These are phyloP conservation scores for Rhododendron simsii DNA, from an alignment of 148 eudicot genomes.

Conservation along the genomic window DNA sequence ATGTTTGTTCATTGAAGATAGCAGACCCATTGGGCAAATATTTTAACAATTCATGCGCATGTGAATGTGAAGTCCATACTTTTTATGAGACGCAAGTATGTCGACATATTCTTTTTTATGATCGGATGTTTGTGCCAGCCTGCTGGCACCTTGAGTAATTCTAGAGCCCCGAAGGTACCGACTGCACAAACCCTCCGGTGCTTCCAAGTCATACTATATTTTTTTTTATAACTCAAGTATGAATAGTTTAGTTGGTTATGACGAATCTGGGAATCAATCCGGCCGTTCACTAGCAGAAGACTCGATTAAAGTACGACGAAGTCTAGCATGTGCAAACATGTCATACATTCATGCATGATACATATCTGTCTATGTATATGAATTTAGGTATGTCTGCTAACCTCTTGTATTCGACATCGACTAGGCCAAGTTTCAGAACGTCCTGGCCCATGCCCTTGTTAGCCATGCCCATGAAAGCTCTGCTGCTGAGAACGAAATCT, in stretches of 20 bases:
- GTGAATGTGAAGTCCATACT: neutral
- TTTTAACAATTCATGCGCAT: neutral
- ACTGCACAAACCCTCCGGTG: neutral
- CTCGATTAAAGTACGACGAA: neutral
- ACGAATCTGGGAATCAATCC: too few species aligned
- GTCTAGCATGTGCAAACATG: neutral
- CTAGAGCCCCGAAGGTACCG: too few species aligned
- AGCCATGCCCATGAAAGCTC: slow-evolving; percentile 78
- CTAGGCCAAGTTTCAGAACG: slow-evolving; percentile 43
- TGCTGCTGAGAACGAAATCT: slow-evolving; percentile 63
- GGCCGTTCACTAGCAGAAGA: too few species aligned
- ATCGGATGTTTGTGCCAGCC: neutral
- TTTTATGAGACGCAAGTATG: neutral
- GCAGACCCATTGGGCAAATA: neutral
- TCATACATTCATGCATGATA: neutral
- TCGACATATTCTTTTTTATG: too few species aligned
- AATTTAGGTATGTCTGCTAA: slow-evolving; percentile 1
- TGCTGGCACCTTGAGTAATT: too few species aligned
- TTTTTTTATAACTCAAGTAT: too few species aligned
- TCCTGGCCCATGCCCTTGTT: slow-evolving; percentile 45
- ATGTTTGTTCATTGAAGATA: neutral
- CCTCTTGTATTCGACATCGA: slow-evolving; percentile 59
- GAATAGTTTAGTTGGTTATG: neutral
- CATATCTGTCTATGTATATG: too few species aligned
- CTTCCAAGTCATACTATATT: neutral